Evolutionary conservation across 176 grass and related monocot genomes (phyloP).

Genomic region (Bothriochloa decipiens): DNA sequence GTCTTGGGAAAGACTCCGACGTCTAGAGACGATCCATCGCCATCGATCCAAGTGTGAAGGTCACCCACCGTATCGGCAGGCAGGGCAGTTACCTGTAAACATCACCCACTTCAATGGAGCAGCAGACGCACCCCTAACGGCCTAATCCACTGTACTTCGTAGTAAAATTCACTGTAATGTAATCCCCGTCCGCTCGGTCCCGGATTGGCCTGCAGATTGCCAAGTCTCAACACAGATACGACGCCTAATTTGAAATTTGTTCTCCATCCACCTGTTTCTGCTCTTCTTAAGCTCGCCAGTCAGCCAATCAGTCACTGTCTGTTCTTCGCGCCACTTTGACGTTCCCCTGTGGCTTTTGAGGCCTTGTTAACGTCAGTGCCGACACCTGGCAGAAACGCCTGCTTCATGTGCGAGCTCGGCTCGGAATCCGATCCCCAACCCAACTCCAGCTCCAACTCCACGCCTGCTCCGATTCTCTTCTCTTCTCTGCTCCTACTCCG

Average conservation of each 20-base stretch:
- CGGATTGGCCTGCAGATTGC: not conserved
- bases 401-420: not conserved
- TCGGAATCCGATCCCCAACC: not conserved
- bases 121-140: not conserved
- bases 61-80: not conserved
- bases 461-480: not conserved
- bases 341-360: not conserved
- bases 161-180: not conserved
- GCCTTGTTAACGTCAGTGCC: too few species aligned
- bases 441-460: not conserved
- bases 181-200: not conserved
- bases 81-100: not conserved
- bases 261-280: not conserved
- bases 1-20: not conserved
- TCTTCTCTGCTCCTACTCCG: not conserved
- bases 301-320: not conserved
- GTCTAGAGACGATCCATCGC: not conserved
- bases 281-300: not conserved
- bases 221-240: not conserved
- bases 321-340: not conserved
- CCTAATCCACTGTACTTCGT: not conserved
- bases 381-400: not conserved
- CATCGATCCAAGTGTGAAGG: not conserved
- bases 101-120: not conserved
- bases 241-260: not conserved